Conservation (phyloP, 2,329 filamentous ascomycete genomes). For the Aureobasidium mangrovei region DNA sequence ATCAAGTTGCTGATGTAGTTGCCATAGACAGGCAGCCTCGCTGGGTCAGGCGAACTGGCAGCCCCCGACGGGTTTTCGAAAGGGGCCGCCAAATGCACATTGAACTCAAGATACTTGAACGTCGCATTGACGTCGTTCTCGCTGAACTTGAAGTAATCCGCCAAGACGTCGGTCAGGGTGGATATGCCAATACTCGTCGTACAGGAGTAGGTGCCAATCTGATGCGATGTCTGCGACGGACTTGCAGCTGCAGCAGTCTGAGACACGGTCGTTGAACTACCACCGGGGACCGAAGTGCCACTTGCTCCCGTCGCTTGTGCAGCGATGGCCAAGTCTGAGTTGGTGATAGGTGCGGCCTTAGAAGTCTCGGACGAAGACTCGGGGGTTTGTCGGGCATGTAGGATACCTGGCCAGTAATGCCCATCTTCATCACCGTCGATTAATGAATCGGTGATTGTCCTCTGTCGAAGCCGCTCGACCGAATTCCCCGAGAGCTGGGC, state of each 20-base stretch:
- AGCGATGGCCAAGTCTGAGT: neutral
- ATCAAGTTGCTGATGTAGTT: conserved; percentile 42
- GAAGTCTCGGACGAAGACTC: neutral
- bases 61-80: conserved; percentile 34
- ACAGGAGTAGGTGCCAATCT: conserved; percentile 47
- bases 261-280: neutral
- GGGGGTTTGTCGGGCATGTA: conserved; percentile 6
- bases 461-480: neutral
- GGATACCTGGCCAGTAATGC: neutral
- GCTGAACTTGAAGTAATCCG: conserved; percentile 46
- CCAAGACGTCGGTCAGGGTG: conserved; percentile 42
- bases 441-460: neutral
- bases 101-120: conserved; percentile 46
- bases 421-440: neutral
- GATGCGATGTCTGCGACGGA: conserved; percentile 18
- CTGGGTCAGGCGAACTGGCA: conserved; percentile 32
- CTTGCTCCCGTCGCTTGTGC: neutral
- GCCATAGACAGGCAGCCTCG: conserved; percentile 36
- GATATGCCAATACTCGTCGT: conserved; percentile 44
- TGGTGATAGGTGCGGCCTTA: neutral
- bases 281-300: neutral
- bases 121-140: conserved; percentile 47
- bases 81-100: conserved; percentile 49
- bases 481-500: neutral
- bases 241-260: neutral